A percentile compares a stretch with the other conserved stretches of the same genome.
These are phyloP conservation scores for Paramyrothecium sp. DNA, from an alignment of 2,329 filamentous ascomycete genomes.

Conservation along the genomic window DNA sequence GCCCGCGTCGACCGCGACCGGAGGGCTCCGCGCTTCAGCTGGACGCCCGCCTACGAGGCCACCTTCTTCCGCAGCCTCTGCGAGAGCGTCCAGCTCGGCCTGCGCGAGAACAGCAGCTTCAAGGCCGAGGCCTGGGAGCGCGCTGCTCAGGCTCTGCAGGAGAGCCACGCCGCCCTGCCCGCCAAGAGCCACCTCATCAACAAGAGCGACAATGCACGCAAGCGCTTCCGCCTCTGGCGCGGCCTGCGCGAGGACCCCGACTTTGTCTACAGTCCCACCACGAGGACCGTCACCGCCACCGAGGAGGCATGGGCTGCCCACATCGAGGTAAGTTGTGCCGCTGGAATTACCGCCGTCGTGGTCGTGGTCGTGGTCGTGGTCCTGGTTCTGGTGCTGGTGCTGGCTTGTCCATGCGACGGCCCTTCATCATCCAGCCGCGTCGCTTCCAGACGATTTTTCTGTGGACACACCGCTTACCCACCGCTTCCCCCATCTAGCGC, in stretches of 20 bases:
- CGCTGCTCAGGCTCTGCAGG: slow-evolving; percentile 51
- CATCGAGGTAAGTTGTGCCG: slow-evolving; percentile 48
- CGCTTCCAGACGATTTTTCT: background rate
- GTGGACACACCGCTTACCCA: background rate
- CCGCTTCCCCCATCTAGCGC: slow-evolving; percentile 36
- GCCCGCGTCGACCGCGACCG: slow-evolving; percentile 36
- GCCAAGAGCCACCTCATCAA: slow-evolving; percentile 62
- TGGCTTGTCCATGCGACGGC: background rate
- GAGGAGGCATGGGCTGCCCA: slow-evolving; percentile 58
- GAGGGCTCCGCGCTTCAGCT: slow-evolving; percentile 55
- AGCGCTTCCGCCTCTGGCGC: slow-evolving; percentile 61
- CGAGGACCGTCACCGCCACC: slow-evolving; percentile 51
- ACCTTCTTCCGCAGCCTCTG: slow-evolving; percentile 62
- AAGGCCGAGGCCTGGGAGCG: slow-evolving; percentile 61
- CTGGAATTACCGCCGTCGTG: background rate
- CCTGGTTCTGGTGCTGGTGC: too few relatives aligned
- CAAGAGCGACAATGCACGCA: slow-evolving; percentile 62
- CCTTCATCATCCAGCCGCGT: background rate
- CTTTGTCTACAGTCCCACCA: slow-evolving; percentile 51
- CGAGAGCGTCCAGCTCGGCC: slow-evolving; percentile 56
- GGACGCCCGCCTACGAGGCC: slow-evolving; percentile 57
- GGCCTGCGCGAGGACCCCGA: slow-evolving; percentile 56
- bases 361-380: too few relatives aligned
- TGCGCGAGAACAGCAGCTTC: slow-evolving; percentile 59
- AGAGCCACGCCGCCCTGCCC: slow-evolving; percentile 55